Evolutionary conservation across 1,284 basidiomycete species (phyloP).

Genomic region (Rhodotorula sp.): DNA sequence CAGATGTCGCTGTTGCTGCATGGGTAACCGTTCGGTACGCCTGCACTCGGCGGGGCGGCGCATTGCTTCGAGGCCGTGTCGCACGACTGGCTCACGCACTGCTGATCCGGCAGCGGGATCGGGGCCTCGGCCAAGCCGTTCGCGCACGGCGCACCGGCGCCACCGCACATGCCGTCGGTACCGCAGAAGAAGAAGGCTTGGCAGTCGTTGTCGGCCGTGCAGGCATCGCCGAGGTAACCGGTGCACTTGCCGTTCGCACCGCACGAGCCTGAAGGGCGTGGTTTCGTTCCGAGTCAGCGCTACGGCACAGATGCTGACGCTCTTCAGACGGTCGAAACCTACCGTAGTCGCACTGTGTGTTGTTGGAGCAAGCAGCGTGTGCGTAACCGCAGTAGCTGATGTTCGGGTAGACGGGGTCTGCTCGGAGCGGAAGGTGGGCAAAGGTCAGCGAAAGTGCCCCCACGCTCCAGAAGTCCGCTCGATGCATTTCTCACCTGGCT

Average conservation of each 20-base stretch:
- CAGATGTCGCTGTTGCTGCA: slow-evolving; percentile 35
- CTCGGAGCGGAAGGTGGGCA: background rate
- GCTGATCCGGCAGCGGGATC: slow-evolving; percentile 37
- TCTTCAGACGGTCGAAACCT: background rate
- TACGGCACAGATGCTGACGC: background rate
- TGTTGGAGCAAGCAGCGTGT: slow-evolving; percentile 28
- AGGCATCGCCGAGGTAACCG: slow-evolving; percentile 39
- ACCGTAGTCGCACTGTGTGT: slow-evolving; percentile 42
- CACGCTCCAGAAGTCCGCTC: too few relatives aligned
- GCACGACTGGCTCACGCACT: slow-evolving; percentile 37
- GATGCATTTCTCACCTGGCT: slow-evolving; percentile 25
- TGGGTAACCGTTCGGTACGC: slow-evolving; percentile 30
- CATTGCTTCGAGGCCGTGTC: slow-evolving; percentile 24
- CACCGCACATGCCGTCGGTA: slow-evolving; percentile 34
- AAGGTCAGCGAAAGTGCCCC: background rate
- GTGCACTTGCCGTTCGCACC: slow-evolving; percentile 27
- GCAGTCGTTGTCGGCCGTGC: slow-evolving; percentile 35
- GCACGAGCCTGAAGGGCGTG: slow-evolving; percentile 34
- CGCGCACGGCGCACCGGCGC: slow-evolving; percentile 29
- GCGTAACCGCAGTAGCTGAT: slow-evolving; percentile 42
- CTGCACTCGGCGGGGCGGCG: slow-evolving; percentile 18
- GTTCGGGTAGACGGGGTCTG: slow-evolving; percentile 38
- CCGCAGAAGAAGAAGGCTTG: slow-evolving; percentile 44
- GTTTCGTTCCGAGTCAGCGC: background rate
- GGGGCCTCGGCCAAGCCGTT: slow-evolving; percentile 30